Evolutionary conservation across 306 rosid genomes (phyloP), one percentile per base, ranked within the genome.

Genomic region (Quercus cerris): DNA sequence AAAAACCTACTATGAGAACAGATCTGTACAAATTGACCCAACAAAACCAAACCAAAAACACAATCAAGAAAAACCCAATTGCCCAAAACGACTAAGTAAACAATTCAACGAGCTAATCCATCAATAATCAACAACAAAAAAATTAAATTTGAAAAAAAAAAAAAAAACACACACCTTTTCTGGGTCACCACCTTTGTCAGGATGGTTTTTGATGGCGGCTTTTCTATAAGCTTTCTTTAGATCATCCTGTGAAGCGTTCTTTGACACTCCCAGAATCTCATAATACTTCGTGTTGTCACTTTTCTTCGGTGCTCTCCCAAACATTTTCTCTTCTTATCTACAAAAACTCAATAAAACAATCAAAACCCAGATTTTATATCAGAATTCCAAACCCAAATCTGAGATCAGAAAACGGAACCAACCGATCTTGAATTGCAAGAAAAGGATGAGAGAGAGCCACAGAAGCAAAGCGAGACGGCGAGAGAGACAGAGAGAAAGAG

Each of bases 101-200:
- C 68, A 14, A 31, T 71, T 57, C 46, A 62, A 75, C 4, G 56
- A 71, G 20, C 31, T 5, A 31, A 51, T 52, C 56, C 25, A n/a
- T n/a, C 3, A 77, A 13, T 18, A 67, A 58, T 14, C 6, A 5
- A 70, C 5, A 19, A 5, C 17, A 13, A 1, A 0, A 52, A 25
- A 6, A 6, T 18, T 0, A 38, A 15, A 4, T 23, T 4, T 23
- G 23, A 23, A 23, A 23, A 23, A 23, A 23, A 62, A 30, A 2
- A 1, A 0, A 9, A 35, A 31, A 15, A 17, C 4, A 11, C 25
- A 56, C 7, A 87, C 91, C 87, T 88, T 88, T 35, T 88, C 91
- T 1, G 89, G 87, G 77, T 88, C 91, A 18, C 91, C 91, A 17
- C 91, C 91, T 79, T 88, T 88, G 63, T 88, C 89, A 1, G 89